Evolutionary conservation across 148 eudicot species (phyloP).

Genomic region (Fagopyrum esculentum): DNA sequence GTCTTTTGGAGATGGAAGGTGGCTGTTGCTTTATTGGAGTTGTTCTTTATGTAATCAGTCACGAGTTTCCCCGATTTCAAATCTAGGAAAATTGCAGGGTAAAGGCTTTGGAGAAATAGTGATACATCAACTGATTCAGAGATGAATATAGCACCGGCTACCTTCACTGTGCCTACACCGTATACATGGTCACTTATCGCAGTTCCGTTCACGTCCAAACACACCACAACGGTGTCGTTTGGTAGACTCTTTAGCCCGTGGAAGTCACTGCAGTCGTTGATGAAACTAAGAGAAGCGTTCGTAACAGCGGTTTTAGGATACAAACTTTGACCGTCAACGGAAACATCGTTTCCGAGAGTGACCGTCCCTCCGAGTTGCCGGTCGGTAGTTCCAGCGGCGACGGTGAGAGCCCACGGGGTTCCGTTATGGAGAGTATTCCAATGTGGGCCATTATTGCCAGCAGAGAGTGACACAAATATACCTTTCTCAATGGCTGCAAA

Average conservation of each 20-base stretch:
- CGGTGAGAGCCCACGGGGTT: conserved; percentile 18
- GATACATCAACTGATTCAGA: background rate
- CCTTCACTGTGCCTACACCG: background rate
- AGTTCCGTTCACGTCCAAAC: conserved; percentile 9
- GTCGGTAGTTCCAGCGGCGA: conserved; percentile 17
- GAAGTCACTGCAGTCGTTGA: conserved; percentile 11
- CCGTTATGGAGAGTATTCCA: background rate
- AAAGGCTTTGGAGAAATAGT: conserved; percentile 1
- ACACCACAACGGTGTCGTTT: conserved; percentile 7
- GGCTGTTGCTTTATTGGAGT: background rate
- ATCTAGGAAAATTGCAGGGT: conserved; percentile 12
- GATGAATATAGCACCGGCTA: conserved; percentile 10
- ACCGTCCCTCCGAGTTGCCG: conserved; percentile 5
- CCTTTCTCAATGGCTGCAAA: conserved; percentile 17
- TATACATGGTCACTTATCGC: background rate
- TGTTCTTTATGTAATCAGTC: conserved; percentile 8
- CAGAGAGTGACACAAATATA: conserved; percentile 7
- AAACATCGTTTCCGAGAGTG: conserved; percentile 10
- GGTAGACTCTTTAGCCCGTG: background rate
- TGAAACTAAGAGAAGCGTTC: background rate
- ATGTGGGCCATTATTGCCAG: conserved; percentile 14
- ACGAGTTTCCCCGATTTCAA: conserved; percentile 7
- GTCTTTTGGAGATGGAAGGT: conserved; percentile 1
- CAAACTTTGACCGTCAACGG: background rate
- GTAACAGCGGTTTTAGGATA: background rate